Evolutionary conservation across 305 asterid genomes (phyloP), one percentile per base, ranked within the genome.

Genomic region (Fraxinus greggii): DNA sequence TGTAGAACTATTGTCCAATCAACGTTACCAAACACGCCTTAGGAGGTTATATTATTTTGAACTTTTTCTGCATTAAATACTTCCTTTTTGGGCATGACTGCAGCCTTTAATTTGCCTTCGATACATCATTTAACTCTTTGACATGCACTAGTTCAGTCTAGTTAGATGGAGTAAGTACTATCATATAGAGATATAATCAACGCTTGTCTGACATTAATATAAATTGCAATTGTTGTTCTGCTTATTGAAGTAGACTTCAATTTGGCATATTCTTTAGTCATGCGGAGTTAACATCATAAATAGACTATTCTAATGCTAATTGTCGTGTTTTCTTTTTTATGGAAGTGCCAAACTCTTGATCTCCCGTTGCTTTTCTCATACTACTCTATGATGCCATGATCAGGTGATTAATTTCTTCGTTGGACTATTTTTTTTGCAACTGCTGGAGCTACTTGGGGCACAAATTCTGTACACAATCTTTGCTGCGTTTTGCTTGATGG

Each of bases 331-430:
- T 70, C 23, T 0, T 5, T 70, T 70, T 15, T 19, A 29, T 29
- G 23, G 40, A 69, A 29, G 42, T 70, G 75, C 38, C 24, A 12
- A 70, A 9, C 73, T 70, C 75, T 69, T 15, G 40, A 70, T 70
- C 10, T 29, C 75, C 40, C 5, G 0, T 15, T 70, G 23, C 40
- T 70, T 63, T 63, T 26, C 32, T 63, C 33, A 26, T 13, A 15
- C 38, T 70, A 29, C 75, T 15, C 10, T 29, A 70, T 29, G 8
- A 31, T 70, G 75, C 31, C 42, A 13, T 29, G n/a, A 28, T 81
- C 91, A 95, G 98, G 96, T 89, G 87, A 78, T 92, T 74, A 95
- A 95, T 84, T 92, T 93, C 81, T 90, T 95, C 29, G 92, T 93
- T 1, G 98, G 98, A 15, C 84, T 95, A 79, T 85, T 94, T 73